These are phyloP conservation scores for Colletotrichum sp. DNA, from an alignment of 2,329 filamentous ascomycete genomes.

Conservation along the genomic window DNA sequence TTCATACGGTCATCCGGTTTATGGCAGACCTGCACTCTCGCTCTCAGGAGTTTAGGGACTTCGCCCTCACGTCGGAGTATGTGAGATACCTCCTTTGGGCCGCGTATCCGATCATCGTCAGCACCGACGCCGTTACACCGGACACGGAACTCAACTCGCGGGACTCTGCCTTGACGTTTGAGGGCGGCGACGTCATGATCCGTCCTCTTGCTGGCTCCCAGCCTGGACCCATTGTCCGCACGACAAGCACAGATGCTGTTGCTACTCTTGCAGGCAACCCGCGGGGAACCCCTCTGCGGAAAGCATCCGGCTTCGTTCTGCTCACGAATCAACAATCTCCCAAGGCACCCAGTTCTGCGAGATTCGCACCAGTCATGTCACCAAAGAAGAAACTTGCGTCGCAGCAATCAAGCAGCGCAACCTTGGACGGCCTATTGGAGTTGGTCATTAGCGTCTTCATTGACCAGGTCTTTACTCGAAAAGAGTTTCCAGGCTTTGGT, in stretches of 20 bases:
- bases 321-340: slow-evolving; percentile 73
- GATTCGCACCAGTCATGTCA: slow-evolving; percentile 67
- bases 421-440: slow-evolving; percentile 79
- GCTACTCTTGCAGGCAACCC: slow-evolving; percentile 51
- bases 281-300: slow-evolving; percentile 70
- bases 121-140: slow-evolving; percentile 80
- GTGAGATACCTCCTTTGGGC: slow-evolving; percentile 78
- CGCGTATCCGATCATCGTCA: slow-evolving; percentile 87
- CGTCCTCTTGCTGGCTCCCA: slow-evolving; percentile 71
- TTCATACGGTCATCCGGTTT: slow-evolving; percentile 81
- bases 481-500: slow-evolving; percentile 89
- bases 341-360: slow-evolving; percentile 62
- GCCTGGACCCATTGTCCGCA: slow-evolving; percentile 75
- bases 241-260: slow-evolving; percentile 62
- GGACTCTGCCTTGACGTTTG: slow-evolving; percentile 81
- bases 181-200: slow-evolving; percentile 84
- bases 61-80: slow-evolving; percentile 80
- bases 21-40: slow-evolving; percentile 78
- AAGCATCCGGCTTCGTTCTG: slow-evolving; percentile 91
- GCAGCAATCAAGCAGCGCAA: slow-evolving; percentile 66
- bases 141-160: slow-evolving; percentile 87
- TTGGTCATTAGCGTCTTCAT: slow-evolving; percentile 81
- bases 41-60: slow-evolving; percentile 82
- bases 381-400: slow-evolving; percentile 57
- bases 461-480: slow-evolving; percentile 83